Evolutionary conservation across 1,139 yeast genomes (phyloP).

Genomic region (Sugiyamaella castrensis): DNA sequence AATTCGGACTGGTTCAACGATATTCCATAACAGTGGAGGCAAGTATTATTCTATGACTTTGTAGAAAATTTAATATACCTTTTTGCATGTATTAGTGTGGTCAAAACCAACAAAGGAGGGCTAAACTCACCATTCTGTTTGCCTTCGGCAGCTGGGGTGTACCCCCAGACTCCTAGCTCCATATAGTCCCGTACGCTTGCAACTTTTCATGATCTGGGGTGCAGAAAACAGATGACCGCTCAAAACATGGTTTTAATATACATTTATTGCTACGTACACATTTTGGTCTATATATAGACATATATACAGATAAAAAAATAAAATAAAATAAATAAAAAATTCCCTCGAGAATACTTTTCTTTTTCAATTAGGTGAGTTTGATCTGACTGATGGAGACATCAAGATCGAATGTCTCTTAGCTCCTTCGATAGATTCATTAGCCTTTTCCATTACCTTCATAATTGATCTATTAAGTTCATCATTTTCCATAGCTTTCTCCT

Average conservation of each 20-base stretch:
- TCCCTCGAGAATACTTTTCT: too few relatives aligned
- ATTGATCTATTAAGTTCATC: constrained; percentile 37
- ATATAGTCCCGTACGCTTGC: neutral
- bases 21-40: constrained; percentile 31
- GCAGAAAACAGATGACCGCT: too few relatives aligned
- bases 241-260: neutral
- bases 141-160: too few relatives aligned
- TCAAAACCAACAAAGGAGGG: too few relatives aligned
- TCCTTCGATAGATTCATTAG: constrained; percentile 35
- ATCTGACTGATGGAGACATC: constrained; percentile 16
- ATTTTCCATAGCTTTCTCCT: constrained; percentile 40
- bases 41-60: constrained; percentile 25
- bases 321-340: too few relatives aligned
- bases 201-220: neutral
- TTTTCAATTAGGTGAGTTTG: constrained; percentile 1
- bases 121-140: too few relatives aligned
- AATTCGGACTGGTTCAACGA: constrained; percentile 27
- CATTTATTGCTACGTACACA: neutral
- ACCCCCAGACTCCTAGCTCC: neutral
- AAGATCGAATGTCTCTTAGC: constrained; percentile 32
- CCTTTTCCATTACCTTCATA: constrained; percentile 36
- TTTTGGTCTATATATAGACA: neutral
- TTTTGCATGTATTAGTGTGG: neutral
- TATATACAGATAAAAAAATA: neutral
- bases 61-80: neutral